These are phyloP conservation scores for Cryphonectria parasitica DNA, from an alignment of 2,329 filamentous ascomycete species.

Conservation along the genomic window DNA sequence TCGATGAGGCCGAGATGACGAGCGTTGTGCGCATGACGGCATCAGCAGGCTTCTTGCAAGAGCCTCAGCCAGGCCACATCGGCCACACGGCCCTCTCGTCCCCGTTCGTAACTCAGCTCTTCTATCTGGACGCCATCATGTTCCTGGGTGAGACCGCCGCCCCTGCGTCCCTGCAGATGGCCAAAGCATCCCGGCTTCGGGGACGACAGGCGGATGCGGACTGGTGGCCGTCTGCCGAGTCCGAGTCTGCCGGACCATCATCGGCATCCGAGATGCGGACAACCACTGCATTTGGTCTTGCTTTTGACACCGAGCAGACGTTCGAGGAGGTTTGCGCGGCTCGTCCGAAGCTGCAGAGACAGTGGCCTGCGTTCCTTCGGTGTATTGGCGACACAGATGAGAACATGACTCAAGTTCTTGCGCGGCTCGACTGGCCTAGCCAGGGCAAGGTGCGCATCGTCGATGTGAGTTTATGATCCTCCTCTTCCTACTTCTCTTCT, in stretches of 20 bases:
- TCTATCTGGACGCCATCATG: slow-evolving; percentile 42
- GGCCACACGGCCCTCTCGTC: slow-evolving; percentile 45
- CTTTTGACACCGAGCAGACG: neutral
- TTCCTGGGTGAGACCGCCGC: slow-evolving; percentile 43
- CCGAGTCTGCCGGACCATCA: neutral
- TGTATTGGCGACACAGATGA: slow-evolving; percentile 27
- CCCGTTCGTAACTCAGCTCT: slow-evolving; percentile 40
- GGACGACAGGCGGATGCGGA: slow-evolving; percentile 1
- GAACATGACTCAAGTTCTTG: slow-evolving; percentile 34
- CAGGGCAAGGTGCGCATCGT: slow-evolving; percentile 37
- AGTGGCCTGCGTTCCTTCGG: slow-evolving; percentile 39
- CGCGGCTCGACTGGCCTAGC: slow-evolving; percentile 36
- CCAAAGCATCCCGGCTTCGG: slow-evolving; percentile 32
- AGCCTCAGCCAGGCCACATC: slow-evolving; percentile 39
- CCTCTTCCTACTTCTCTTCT: neutral
- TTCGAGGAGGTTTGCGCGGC: slow-evolving; percentile 26
- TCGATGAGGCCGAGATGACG: slow-evolving; percentile 42
- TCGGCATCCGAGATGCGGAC: neutral
- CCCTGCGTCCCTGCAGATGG: slow-evolving; percentile 43
- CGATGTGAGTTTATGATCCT: slow-evolving; percentile 30
- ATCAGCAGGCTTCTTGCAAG: slow-evolving; percentile 41
- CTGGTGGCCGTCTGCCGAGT: neutral
- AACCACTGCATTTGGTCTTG: neutral
- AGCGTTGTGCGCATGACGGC: slow-evolving; percentile 41
- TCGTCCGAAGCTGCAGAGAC: slow-evolving; percentile 37